Evolutionary conservation across 139 green algal genomes (phyloP).

Genomic region (Tetraselmis chui): DNA sequence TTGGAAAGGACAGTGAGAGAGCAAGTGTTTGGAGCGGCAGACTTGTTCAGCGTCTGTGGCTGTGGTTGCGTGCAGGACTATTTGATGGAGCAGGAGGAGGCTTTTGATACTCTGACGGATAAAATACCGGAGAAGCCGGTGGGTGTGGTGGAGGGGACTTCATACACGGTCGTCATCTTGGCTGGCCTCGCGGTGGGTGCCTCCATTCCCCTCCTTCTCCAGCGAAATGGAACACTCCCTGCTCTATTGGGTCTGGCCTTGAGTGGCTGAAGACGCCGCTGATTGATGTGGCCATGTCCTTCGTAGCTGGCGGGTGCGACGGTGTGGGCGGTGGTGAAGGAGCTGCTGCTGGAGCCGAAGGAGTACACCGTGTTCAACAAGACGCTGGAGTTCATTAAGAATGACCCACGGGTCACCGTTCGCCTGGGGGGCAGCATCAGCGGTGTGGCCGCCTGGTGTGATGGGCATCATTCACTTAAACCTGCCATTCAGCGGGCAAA

Average conservation of each 20-base stretch:
- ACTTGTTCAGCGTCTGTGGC: too few relatives aligned
- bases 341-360: conserved; percentile 75
- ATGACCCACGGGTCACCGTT: conserved; percentile 81
- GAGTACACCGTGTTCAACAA: conserved; percentile 83
- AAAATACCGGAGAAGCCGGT: conserved; percentile 87
- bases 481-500: not conserved
- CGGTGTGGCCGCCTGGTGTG: conserved; percentile 30
- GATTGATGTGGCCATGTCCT: conserved; percentile 3
- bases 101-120: conserved; percentile 62
- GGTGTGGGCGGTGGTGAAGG: conserved; percentile 47
- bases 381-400: conserved; percentile 69
- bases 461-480: not conserved
- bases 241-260: too few relatives aligned
- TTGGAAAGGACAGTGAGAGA: too few relatives aligned
- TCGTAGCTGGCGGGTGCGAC: conserved; percentile 36
- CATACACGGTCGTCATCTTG: conserved; percentile 84
- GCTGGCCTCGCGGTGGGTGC: conserved; percentile 63
- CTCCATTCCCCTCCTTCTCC: not conserved
- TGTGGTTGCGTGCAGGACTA: not conserved
- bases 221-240: too few relatives aligned
- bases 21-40: too few relatives aligned
- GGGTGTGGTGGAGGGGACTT: conserved; percentile 77
- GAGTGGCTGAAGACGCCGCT: conserved; percentile 13
- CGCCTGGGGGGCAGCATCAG: conserved; percentile 52
- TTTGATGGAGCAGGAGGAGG: not conserved